phyloP scores from a whole-genome alignment of 805 yeast genomes.

The Zygosaccharomyces rouxii region DNA sequence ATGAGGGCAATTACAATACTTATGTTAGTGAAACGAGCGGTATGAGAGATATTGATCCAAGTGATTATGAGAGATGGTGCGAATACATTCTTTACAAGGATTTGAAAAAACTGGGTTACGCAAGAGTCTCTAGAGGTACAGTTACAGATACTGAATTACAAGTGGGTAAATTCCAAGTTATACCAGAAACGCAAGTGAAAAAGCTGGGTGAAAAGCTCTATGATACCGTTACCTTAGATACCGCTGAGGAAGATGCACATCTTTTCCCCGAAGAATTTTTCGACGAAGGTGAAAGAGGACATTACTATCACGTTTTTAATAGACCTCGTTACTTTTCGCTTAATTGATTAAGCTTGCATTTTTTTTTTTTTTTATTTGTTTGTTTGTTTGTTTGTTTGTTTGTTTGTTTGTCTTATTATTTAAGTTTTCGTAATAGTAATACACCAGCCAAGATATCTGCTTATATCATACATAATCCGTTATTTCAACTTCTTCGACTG shows the following conservation, averaged over 20 bases:
- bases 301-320: slow-evolving; percentile 88
- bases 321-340: slow-evolving; percentile 72
- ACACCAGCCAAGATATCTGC: background rate
- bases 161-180: slow-evolving; percentile 80
- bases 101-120: slow-evolving; percentile 84
- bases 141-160: slow-evolving; percentile 97
- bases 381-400: background rate
- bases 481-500: slow-evolving; percentile 30
- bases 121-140: slow-evolving; percentile 86
- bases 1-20: slow-evolving; percentile 85
- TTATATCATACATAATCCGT: slow-evolving; percentile 7
- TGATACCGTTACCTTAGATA: slow-evolving; percentile 48
- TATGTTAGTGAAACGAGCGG: slow-evolving; percentile 80
- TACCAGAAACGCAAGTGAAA: slow-evolving; percentile 35
- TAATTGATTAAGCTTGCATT: background rate
- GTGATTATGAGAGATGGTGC: slow-evolving; percentile 98
- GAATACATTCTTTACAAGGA: slow-evolving; percentile 89
- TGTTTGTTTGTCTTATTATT: slow-evolving; percentile 8
- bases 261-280: slow-evolving; percentile 75
- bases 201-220: slow-evolving; percentile 40
- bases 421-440: slow-evolving; percentile 2
- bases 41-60: slow-evolving; percentile 89
- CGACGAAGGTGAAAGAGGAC: slow-evolving; percentile 93
- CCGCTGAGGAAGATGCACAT: slow-evolving; percentile 52
- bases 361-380: background rate